Percentiles rank a stretch among this genome's conserved stretches.
Evolutionary conservation across 1,284 basidiomycete species (phyloP).

Genomic region (Rhodotorula sp.): DNA sequence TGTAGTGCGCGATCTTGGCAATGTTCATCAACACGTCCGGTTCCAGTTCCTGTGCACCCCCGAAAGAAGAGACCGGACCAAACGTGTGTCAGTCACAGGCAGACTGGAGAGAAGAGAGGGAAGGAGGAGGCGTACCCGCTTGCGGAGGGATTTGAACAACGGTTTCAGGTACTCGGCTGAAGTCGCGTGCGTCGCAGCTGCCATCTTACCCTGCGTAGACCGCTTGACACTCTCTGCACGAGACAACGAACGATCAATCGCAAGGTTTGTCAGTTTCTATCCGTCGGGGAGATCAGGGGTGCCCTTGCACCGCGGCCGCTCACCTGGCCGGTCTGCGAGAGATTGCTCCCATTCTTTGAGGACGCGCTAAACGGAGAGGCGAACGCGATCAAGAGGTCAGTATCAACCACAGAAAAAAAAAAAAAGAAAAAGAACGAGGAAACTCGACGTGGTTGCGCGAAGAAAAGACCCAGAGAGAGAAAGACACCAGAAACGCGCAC

Average conservation of each 20-base stretch:
- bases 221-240: conserved; percentile 63
- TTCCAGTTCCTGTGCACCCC: conserved; percentile 72
- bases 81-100: no score
- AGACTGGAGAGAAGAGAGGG: no score
- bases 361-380: conserved; percentile 55
- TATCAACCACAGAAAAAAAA: no score
- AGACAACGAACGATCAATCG: background rate
- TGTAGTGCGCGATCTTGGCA: conserved; percentile 91
- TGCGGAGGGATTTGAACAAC: conserved; percentile 50
- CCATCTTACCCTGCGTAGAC: conserved; percentile 85
- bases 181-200: conserved; percentile 91
- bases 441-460: no score
- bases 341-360: conserved; percentile 94
- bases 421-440: no score
- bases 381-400: no score
- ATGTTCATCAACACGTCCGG: conserved; percentile 82
- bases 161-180: conserved; percentile 96
- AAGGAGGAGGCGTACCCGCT: no score
- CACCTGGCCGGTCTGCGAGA: conserved; percentile 76
- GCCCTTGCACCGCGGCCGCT: no score
- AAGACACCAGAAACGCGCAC: no score
- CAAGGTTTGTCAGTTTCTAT: background rate
- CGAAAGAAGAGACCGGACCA: no score
- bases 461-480: no score
- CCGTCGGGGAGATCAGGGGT: no score